Percentiles rank a stretch among this genome's conserved stretches.
These are phyloP conservation scores for Coccomyxa subellipsoidea DNA, from an alignment of 163 green algal species.

Conservation along the genomic window DNA sequence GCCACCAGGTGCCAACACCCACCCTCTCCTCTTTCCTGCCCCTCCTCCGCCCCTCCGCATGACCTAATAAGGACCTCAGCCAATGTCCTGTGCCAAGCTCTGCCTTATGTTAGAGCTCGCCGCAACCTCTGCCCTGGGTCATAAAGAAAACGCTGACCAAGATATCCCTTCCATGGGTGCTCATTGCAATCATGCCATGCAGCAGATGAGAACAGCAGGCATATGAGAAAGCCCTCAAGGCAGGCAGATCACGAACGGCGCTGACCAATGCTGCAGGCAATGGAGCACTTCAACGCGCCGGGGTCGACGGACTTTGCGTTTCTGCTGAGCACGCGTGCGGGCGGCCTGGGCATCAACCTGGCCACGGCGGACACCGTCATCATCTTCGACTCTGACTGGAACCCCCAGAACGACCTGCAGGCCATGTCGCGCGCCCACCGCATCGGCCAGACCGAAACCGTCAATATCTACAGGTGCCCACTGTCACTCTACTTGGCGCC, in stretches of 20 bases:
- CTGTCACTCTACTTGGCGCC: neutral
- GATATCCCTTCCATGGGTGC: no score
- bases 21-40: neutral
- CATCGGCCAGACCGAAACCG: constrained; percentile 92
- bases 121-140: no score
- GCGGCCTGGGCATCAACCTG: constrained; percentile 97
- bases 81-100: no score
- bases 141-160: no score
- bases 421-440: constrained; percentile 91
- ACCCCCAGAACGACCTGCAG: constrained; percentile 88
- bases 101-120: no score
- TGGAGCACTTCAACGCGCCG: constrained; percentile 94
- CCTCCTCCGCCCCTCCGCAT: neutral
- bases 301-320: constrained; percentile 74
- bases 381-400: constrained; percentile 95
- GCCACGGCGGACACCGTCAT: constrained; percentile 94
- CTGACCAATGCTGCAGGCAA: constrained; percentile 47
- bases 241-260: neutral
- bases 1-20: constrained; percentile 54
- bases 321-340: constrained; percentile 89
- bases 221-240: neutral
- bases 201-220: no score
- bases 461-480: constrained; percentile 90
- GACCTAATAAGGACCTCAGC: neutral
- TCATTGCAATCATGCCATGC: no score